phyloP scores from a whole-genome alignment of 108 stramenopile species.

The Fistulifera solaris region DNA sequence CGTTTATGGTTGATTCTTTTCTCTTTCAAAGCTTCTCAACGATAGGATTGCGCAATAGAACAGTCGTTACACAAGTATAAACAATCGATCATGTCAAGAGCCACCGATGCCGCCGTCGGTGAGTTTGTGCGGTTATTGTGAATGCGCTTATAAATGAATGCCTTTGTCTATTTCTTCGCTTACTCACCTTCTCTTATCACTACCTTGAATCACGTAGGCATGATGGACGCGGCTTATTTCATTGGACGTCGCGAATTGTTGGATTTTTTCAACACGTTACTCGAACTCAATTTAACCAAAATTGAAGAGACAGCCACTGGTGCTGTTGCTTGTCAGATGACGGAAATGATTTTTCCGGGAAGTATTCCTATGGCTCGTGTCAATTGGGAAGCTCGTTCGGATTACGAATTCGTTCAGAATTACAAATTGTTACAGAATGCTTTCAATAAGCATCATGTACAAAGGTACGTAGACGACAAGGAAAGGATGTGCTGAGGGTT shows the following conservation, averaged over 20 bases:
- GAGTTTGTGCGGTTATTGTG: constrained; percentile 4
- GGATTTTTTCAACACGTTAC: constrained; percentile 88
- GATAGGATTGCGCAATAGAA: too few relatives aligned
- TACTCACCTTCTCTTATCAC: too few relatives aligned
- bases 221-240: constrained; percentile 99
- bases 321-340: constrained; percentile 94
- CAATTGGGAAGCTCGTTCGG: constrained; percentile 84
- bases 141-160: too few relatives aligned
- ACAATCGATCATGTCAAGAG: constrained; percentile 9
- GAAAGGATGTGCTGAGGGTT: too few relatives aligned
- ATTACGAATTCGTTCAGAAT: constrained; percentile 87
- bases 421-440: constrained; percentile 97
- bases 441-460: constrained; percentile 77
- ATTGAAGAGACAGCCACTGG: constrained; percentile 97
- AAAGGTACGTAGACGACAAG: constrained; percentile 34
- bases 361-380: constrained; percentile 88
- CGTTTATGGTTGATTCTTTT: too few relatives aligned
- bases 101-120: constrained; percentile 16
- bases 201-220: constrained; percentile 36
- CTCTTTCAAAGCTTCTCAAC: too few relatives aligned
- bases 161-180: too few relatives aligned
- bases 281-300: constrained; percentile 84
- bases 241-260: constrained; percentile 91
- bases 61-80: constrained; percentile 1
- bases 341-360: constrained; percentile 89